phyloP scores from a whole-genome alignment of 768 basidiomycete species.

The Agrocybe chaxingu region DNA sequence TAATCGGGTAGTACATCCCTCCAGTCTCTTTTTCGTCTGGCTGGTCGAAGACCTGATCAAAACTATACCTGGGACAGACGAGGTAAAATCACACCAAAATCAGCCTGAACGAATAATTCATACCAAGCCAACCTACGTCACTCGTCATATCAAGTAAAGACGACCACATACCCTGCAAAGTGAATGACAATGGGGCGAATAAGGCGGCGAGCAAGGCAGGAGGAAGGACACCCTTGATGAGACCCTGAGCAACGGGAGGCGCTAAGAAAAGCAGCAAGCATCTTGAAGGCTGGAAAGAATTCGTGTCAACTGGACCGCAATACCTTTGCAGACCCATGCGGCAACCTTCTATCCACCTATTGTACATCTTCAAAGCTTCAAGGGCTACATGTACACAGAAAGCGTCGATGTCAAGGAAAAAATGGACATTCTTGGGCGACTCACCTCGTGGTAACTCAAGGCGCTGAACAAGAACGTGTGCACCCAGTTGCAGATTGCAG shows the following conservation, averaged over 20 bases:
- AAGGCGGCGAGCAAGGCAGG: constrained; percentile 60
- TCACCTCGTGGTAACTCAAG: constrained; percentile 48
- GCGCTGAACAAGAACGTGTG: constrained; percentile 66
- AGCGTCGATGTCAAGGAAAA: neutral
- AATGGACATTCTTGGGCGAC: constrained; percentile 1
- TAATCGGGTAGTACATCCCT: constrained; percentile 39
- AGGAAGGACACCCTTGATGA: constrained; percentile 67
- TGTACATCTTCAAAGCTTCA: constrained; percentile 49
- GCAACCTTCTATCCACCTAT: constrained; percentile 53
- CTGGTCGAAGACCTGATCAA: constrained; percentile 54
- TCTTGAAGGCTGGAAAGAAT: too few species aligned
- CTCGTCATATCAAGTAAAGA: neutral
- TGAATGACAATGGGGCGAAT: constrained; percentile 57
- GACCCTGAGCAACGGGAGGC: constrained; percentile 37
- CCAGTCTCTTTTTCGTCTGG: constrained; percentile 47
- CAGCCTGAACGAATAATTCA: constrained; percentile 45
- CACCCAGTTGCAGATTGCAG: constrained; percentile 72
- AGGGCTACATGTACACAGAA: constrained; percentile 31
- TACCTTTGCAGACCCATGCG: constrained; percentile 47
- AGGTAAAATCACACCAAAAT: constrained; percentile 49
- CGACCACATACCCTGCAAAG: constrained; percentile 46
- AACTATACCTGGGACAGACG: constrained; percentile 44
- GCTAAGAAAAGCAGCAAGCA: constrained; percentile 18
- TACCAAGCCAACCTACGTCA: constrained; percentile 53
- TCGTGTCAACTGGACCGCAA: too few species aligned